These are phyloP conservation scores for Lachancea mirantina DNA, from an alignment of 805 yeast species.

Conservation along the genomic window DNA sequence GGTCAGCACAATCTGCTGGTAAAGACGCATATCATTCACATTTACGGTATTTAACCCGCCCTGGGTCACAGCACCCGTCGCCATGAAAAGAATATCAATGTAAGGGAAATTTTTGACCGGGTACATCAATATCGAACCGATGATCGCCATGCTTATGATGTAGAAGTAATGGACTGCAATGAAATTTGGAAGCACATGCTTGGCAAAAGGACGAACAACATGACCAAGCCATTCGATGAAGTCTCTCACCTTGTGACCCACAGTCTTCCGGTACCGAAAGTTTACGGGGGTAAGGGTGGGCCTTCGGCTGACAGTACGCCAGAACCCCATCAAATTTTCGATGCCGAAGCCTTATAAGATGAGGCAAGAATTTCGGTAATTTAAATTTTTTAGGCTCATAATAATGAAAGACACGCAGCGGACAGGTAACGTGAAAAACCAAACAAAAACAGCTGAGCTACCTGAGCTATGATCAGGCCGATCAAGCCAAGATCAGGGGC, in stretches of 20 bases:
- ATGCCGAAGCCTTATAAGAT: neutral
- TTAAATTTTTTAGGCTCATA: too few species aligned
- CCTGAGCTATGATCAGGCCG: too few species aligned
- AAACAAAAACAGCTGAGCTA: too few species aligned
- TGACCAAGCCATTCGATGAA: slow-evolving; percentile 28
- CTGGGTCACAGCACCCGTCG: slow-evolving; percentile 76
- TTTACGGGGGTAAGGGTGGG: slow-evolving; percentile 21
- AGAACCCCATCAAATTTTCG: slow-evolving; percentile 3
- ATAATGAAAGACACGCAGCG: too few species aligned
- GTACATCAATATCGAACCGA: slow-evolving; percentile 70
- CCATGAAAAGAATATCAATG: slow-evolving; percentile 72
- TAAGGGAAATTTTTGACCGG: slow-evolving; percentile 62
- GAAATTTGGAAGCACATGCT: slow-evolving; percentile 37
- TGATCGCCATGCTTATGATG: slow-evolving; percentile 48
- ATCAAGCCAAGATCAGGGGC: too few species aligned
- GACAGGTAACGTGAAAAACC: too few species aligned
- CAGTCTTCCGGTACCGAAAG: slow-evolving; percentile 27
- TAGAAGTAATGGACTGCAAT: slow-evolving; percentile 68
- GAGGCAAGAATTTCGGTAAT: too few species aligned
- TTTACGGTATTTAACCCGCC: slow-evolving; percentile 86
- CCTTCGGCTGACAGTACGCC: slow-evolving; percentile 20
- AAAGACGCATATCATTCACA: slow-evolving; percentile 52
- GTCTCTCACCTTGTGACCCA: slow-evolving; percentile 37
- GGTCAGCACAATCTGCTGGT: slow-evolving; percentile 75
- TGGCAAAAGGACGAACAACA: slow-evolving; percentile 31